Conservation (phyloP, 2,329 filamentous ascomycete species). For the Didymella glomerata region DNA sequence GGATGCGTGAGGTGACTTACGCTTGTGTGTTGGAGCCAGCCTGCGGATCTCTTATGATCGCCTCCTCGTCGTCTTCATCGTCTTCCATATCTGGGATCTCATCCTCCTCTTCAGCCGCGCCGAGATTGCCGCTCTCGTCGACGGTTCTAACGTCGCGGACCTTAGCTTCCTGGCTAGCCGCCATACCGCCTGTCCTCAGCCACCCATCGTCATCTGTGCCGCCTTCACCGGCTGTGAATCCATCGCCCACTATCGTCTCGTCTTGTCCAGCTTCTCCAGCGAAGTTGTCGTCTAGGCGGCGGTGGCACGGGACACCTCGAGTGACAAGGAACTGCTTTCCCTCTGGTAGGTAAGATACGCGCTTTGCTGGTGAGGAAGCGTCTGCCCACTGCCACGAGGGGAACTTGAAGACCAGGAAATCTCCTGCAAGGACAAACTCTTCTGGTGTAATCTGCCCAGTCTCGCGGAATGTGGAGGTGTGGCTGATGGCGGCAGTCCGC, state of each 20-base stretch:
- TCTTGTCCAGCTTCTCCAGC: constrained; percentile 87
- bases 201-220: constrained; percentile 80
- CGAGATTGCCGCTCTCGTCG: constrained; percentile 87
- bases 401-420: constrained; percentile 99
- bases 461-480: constrained; percentile 90
- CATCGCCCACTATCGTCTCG: constrained; percentile 84
- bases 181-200: constrained; percentile 84
- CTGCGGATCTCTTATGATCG: constrained; percentile 77
- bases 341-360: constrained; percentile 80
- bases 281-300: constrained; percentile 91
- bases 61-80: constrained; percentile 91
- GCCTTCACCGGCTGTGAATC: constrained; percentile 63
- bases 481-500: constrained; percentile 84
- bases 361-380: constrained; percentile 80
- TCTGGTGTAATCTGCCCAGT: constrained; percentile 97
- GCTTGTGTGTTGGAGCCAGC: constrained; percentile 60
- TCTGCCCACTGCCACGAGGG: constrained; percentile 97
- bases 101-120: constrained; percentile 74
- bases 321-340: constrained; percentile 97
- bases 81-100: constrained; percentile 99
- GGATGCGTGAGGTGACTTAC: constrained; percentile 53
- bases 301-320: constrained; percentile 90
- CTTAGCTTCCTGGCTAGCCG: constrained; percentile 77
- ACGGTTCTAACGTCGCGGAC: constrained; percentile 85
- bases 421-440: constrained; percentile 93